Conservation (phyloP, 2,329 filamentous ascomycete species). For the Nemania sp. region DNA sequence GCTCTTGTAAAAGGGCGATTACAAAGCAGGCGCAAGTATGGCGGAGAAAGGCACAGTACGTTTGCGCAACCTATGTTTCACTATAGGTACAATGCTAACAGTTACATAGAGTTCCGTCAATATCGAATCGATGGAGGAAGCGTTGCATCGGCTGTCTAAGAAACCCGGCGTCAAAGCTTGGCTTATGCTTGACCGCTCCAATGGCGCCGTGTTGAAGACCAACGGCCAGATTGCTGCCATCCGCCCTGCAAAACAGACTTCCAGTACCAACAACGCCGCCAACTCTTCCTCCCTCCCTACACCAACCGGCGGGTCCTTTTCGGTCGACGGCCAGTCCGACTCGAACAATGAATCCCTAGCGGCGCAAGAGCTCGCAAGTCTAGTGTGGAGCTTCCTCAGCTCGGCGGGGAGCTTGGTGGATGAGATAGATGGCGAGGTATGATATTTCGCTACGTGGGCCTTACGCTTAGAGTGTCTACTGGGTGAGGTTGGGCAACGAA, state of each 20-base stretch:
- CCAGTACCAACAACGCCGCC: slow-evolving; percentile 22
- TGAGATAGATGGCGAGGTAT: slow-evolving; percentile 71
- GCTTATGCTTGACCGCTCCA: slow-evolving; percentile 71
- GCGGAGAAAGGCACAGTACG: slow-evolving; percentile 37
- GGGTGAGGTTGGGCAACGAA: neutral
- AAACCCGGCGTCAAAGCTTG: slow-evolving; percentile 81
- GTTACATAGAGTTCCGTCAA: slow-evolving; percentile 44
- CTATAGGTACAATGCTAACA: neutral
- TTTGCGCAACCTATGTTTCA: neutral
- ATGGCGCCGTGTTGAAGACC: slow-evolving; percentile 74
- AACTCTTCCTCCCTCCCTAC: slow-evolving; percentile 31
- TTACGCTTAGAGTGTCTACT: neutral
- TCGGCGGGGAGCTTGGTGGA: slow-evolving; percentile 70
- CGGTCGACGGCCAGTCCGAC: slow-evolving; percentile 46
- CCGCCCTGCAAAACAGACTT: slow-evolving; percentile 45
- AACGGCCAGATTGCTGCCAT: slow-evolving; percentile 69
- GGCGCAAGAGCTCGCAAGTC: slow-evolving; percentile 71
- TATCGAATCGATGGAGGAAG: slow-evolving; percentile 65
- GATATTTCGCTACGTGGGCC: slow-evolving; percentile 18
- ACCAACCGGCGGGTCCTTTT: slow-evolving; percentile 45
- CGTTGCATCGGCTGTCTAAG: slow-evolving; percentile 70
- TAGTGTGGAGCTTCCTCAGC: slow-evolving; percentile 77
- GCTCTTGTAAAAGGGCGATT: neutral
- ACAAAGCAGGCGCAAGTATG: slow-evolving; percentile 22
- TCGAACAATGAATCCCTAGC: slow-evolving; percentile 57